Evolutionary conservation across 306 rosid species (phyloP), one percentile per base, ranked within the genome.

Genomic region (Medicago lupulina): DNA sequence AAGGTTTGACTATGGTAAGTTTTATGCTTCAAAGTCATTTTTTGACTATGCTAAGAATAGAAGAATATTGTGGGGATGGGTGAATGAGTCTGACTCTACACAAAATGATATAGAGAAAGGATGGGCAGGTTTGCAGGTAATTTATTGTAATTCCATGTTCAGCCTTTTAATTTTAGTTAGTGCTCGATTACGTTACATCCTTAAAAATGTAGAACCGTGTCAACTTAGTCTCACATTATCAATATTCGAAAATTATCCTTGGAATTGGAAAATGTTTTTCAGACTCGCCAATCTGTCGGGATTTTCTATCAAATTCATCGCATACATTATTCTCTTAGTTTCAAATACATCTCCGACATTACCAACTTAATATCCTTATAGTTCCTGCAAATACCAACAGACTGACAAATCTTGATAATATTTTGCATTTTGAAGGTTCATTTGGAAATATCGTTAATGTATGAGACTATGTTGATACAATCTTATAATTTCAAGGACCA

Each of bases 101-200:
- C 77, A 74, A 19, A 87, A 86, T 78, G 92, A 82, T 54, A 77
- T 75, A 53, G 53, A 54, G 34, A 89, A 87, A 85, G 94, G 89
- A 67, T 91, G 97, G 97, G 85, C 94, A 15, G 97, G 97, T 36
- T 58, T 91, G 55, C 94, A 88, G 92, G 94, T 91, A 84, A 17
- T 18, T 55, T 15, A 12, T 8, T 39, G 67, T 77, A 7, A 12
- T 21, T 63, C 43, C 53, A 18, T 19, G 8, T 59, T 59, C 31
- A 4, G 9, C 8, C 8, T 23, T 66, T 53, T 71, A 61, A 1
- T 14, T 36, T 34, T 28, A 28, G 31, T 28, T 28, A 3, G 4
- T 28, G 3, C 31, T 28, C 31, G 31, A 28, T 28, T 28, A 3
- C 31, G 0, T 28, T 28, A 28, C 31, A 28, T 28, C 31, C 31